Evolutionary conservation across 768 basidiomycete genomes (phyloP), one percentile per base, ranked within the genome.

Genomic region (Termitomyces bulborhizus): DNA sequence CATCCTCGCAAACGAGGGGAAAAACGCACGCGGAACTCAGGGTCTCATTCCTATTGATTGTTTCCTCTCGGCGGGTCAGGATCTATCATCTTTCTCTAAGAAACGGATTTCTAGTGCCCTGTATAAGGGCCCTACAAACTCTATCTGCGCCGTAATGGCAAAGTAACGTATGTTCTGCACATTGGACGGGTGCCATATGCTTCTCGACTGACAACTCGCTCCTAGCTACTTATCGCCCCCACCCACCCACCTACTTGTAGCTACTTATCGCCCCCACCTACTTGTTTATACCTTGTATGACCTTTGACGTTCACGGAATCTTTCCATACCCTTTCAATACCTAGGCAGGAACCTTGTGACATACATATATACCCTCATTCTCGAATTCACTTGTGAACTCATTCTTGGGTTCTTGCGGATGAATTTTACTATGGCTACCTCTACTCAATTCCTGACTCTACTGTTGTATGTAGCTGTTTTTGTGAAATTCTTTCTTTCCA

Each of bases 31-130:
- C 7, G 54, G 31, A 9, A 32, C 58, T 52, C 63, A 66, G 4
- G 87, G 86, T 0, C 64, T 88, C 51, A 85, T 89, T 45, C 87
- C 87, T 5, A 70, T 88, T n/a, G 83, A 86, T 60, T 88, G 86
- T 65, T 72, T 88, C 65, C 72, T 84, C 29, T 71, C 73, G 41
- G 63, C 68, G 24, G 71, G 74, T 16, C 75, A 81, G 63, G 69
- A 74, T 24, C 67, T 82, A 32, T 73, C 78, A 0, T 83, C 82
- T 68, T 65, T 82, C 47, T 71, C 73, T 13, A 70, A 75, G 58
- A 81, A 80, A 66, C 66, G 77, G 53, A 70, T 79, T 42, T 78
- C 55, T 7, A 41, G 37, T 3, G 21, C 27, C 21, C 27, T 50
- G 15, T 45, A 55, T 24, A 12, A 44, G 15, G 37, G 27, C 8